phyloP scores from a whole-genome alignment of 148 eudicot genomes.

The Limonium bicolor region DNA sequence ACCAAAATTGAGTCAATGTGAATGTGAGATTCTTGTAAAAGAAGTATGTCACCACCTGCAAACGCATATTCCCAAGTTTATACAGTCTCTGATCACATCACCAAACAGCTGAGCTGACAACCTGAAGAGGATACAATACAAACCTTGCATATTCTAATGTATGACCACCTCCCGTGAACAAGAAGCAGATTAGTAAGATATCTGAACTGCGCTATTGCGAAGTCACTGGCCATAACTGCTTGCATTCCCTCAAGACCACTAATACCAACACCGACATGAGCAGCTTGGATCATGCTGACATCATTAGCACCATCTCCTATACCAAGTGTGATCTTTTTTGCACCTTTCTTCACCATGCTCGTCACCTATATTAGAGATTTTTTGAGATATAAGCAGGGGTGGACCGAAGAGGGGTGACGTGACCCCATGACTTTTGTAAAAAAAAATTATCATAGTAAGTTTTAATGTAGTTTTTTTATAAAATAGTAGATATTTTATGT shows the following conservation, averaged over 20 bases:
- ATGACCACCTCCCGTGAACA: conserved; percentile 98
- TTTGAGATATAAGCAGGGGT: no score
- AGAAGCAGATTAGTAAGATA: conserved; percentile 89
- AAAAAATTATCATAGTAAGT: no score
- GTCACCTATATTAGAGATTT: conserved; percentile 75
- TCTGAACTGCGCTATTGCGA: conserved; percentile 96
- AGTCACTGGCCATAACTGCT: conserved; percentile 99
- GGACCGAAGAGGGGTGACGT: no score
- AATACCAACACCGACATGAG: conserved; percentile 98
- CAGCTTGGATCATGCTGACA: conserved; percentile 97
- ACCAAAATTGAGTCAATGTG: conserved; percentile 95
- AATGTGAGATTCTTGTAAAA: conserved; percentile 94
- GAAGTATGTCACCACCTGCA: conserved; percentile 91
- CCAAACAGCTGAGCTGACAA: background rate
- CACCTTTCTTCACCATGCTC: conserved; percentile 82
- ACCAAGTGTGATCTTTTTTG: conserved; percentile 72
- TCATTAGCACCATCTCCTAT: conserved; percentile 96
- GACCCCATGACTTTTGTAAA: no score
- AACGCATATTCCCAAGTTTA: background rate
- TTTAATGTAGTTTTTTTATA: no score
- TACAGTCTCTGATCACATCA: no score
- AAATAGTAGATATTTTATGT: no score
- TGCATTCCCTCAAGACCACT: conserved; percentile 99
- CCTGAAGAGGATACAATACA: background rate
- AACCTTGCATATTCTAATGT: conserved; percentile 94